Evolutionary conservation across 495 filamentous ascomycete species (phyloP).

Genomic region (Tricharina praecox): DNA sequence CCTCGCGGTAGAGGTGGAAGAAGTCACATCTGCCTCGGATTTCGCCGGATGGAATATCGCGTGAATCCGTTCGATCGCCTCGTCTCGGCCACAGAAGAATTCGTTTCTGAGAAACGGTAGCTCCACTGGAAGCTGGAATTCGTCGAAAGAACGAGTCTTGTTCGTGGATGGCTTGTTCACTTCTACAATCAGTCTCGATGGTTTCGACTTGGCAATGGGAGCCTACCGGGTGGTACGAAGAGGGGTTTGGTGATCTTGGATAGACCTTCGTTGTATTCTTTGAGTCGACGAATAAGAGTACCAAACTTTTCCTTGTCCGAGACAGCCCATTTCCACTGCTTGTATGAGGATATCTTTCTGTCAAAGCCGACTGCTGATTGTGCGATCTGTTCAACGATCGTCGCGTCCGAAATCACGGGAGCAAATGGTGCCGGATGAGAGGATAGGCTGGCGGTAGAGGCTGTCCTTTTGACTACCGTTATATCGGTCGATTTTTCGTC

Average conservation of each 20-base stretch:
- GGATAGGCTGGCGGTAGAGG: too few relatives aligned
- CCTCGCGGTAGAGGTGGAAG: too few relatives aligned
- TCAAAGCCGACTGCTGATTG: too few relatives aligned
- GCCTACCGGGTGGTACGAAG: neutral
- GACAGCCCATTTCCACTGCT: neutral
- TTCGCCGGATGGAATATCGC: too few relatives aligned
- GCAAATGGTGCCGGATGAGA: too few relatives aligned
- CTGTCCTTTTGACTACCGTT: too few relatives aligned
- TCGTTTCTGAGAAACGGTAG: neutral
- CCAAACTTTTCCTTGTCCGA: neutral
- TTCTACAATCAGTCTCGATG: too few relatives aligned
- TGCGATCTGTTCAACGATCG: too few relatives aligned
- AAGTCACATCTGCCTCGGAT: too few relatives aligned
- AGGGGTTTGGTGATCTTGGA: neutral
- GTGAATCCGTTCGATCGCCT: too few relatives aligned
- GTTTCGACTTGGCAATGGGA: neutral
- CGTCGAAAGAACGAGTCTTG: neutral
- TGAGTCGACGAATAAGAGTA: neutral
- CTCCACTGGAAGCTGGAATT: neutral
- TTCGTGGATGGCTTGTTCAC: neutral
- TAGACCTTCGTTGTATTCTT: neutral
- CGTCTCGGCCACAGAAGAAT: neutral
- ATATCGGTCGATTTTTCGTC: too few relatives aligned
- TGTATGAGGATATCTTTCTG: neutral
- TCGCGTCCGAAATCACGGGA: too few relatives aligned